Evolutionary conservation across 345 rosid species (phyloP), one percentile per base, ranked within the genome.

Genomic region (Eucalyptus paniculata): DNA sequence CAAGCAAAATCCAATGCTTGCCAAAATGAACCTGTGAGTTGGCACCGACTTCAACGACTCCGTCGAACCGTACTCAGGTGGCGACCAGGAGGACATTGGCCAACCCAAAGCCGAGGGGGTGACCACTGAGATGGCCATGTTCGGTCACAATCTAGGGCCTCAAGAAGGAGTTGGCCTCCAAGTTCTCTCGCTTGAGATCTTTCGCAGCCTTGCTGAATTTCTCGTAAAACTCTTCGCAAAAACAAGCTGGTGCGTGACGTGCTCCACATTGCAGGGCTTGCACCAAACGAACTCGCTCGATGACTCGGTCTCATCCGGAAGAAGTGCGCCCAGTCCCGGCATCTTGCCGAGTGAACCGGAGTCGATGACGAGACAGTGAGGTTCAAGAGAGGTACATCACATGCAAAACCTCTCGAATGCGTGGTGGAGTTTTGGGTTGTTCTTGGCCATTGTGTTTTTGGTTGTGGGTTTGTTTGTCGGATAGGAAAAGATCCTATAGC

Each of bases 301-400:
- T 60, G 69, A 60, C 0, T 0, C 5, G 5, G 37, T 65, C 34
- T 65, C 34, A 1, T 30, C 34, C 2, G 0, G 34, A 62, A 30
- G 34, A 30, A 14, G 17, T 13, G 17, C 9, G 18, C 16, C 34
- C 34, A 58, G n/a, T 24, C 14, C 65, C 0, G 56, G 24, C 56
- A 51, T 53, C 0, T 53, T 53, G 54, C 54, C 9, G 1, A 51
- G 21, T 51, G 54, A 51, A 1, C 54, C 54, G 2, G 28, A 54
- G 28, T 54, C 60, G 60, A 54, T 54, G 60, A 21, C 28, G 5
- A 21, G 23, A 0, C 54, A 17, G 54, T 51, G 56, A 0, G 28
- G 26, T 9, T 56, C 12, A 4, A 56, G 60, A 56, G 60, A 23
- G 60, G 0, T 56, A 56, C 60, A 56, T 56, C 60, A 4, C 12